Evolutionary conservation across 176 grass and related monocot species (phyloP).

Genomic region (Carex kokanica): DNA sequence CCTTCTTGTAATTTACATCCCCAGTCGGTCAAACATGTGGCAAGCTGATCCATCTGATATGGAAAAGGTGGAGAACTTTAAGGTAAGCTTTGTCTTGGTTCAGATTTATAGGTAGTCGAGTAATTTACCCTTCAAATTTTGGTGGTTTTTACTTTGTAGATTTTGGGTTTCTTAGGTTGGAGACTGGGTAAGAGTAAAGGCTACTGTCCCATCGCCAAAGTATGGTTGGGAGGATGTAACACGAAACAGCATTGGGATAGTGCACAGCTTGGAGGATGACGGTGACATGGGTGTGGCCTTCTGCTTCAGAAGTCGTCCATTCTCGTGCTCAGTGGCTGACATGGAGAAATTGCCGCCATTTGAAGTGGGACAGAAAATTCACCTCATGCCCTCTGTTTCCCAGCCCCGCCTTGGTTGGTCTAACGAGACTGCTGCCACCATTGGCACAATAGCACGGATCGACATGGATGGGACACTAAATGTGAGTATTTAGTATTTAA

Average conservation of each 20-base stretch:
- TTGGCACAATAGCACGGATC: slow-evolving; percentile 80
- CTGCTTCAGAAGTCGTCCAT: slow-evolving; percentile 82
- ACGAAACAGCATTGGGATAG: slow-evolving; percentile 78
- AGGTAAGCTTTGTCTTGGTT: slow-evolving; percentile 42
- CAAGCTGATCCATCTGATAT: slow-evolving; percentile 99
- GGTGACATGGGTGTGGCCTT: slow-evolving; percentile 95
- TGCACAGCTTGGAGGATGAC: slow-evolving; percentile 96
- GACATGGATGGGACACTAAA: slow-evolving; percentile 99
- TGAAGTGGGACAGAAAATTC: slow-evolving; percentile 88
- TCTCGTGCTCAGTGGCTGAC: slow-evolving; percentile 87
- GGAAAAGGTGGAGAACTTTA: slow-evolving; percentile 95
- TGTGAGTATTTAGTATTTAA: slow-evolving; percentile 35
- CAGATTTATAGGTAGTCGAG: background rate
- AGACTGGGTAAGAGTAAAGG: slow-evolving; percentile 95
- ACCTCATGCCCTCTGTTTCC: slow-evolving; percentile 78
- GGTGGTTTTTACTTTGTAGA: too few species aligned
- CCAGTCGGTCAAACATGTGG: slow-evolving; percentile 52
- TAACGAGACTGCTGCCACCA: slow-evolving; percentile 90
- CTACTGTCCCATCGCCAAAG: slow-evolving; percentile 90
- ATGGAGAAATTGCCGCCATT: slow-evolving; percentile 82
- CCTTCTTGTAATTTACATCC: slow-evolving; percentile 80
- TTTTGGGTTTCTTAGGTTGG: slow-evolving; percentile 54
- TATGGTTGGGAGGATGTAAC: slow-evolving; percentile 99
- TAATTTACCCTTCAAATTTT: too few species aligned
- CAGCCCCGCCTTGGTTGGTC: slow-evolving; percentile 94